Evolutionary conservation across 768 basidiomycete species (phyloP), one percentile per base, ranked within the genome.

Genomic region (Dentipellis sp.): DNA sequence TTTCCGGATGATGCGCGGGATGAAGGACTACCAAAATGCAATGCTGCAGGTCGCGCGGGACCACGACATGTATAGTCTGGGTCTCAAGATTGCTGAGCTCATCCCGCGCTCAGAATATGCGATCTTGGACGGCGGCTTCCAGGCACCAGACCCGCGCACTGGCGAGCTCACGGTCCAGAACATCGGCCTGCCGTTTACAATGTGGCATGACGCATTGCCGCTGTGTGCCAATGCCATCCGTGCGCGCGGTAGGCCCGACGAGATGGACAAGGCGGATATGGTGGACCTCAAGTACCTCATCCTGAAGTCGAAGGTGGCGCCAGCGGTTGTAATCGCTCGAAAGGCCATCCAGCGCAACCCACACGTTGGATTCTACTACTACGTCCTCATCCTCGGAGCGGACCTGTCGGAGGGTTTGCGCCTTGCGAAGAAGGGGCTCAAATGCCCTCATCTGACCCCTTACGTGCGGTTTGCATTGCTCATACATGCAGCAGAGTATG

Each of bases 351-450:
- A 76, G 58, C 78, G 82, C 34, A 83, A 75, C 58, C 83, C 84
- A 1, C 71, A 78, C 19, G 72, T 79, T 21, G 80, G 79, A 2
- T 86, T 85, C 65, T 84, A 78, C 65, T 82, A 84, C 57, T 84
- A 86, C 58, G 79, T 77, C 19, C 72, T 83, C 58, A 76, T 78
- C 0, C 70, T 86, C 22, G 73, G 75, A 0, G 67, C 73, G 1
- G 73, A 84, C 57, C 9, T 29, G 8, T 70, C 73, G 6, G 71
- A 74, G 19, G 83, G 80, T 1, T 70, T 86, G 23, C 75, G 80
- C 10, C 80, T 76, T 1, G 78, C 81, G 58, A 85, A 86, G 72
- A 81, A 86, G 63, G 84, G 84, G 1, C 58, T 86, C 61, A 83
- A 81, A 63, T 78, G 80, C 69, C 74, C 74, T 57, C 64, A 71